Conservation (phyloP, 2,329 filamentous ascomycete species). For the Pyricularia pennisetigena region DNA sequence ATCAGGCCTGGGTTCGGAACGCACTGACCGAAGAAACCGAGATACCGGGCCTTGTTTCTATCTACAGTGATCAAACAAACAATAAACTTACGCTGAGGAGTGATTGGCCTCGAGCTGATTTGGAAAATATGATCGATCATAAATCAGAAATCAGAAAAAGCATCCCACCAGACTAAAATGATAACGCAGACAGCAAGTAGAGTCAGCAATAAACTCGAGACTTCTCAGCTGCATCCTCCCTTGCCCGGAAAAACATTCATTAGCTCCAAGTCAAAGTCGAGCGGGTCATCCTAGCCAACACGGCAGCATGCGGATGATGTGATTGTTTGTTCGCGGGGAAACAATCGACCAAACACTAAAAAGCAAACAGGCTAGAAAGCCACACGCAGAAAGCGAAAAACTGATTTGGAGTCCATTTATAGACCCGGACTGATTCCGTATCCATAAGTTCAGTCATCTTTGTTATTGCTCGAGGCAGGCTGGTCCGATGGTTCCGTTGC, state of each 20-base stretch:
- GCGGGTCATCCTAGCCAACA: neutral
- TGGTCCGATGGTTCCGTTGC: slow-evolving; percentile 25
- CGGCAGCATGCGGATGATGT: neutral
- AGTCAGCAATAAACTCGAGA: neutral
- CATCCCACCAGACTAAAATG: neutral
- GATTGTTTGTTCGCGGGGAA: neutral
- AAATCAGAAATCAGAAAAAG: neutral
- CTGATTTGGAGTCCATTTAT: neutral
- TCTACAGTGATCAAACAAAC: neutral
- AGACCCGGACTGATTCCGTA: neutral
- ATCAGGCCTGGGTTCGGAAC: neutral
- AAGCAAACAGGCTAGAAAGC: neutral
- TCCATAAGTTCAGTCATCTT: neutral
- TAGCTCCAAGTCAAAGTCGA: neutral
- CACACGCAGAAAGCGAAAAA: neutral
- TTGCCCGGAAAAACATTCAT: neutral
- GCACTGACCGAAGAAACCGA: neutral
- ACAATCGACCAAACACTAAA: neutral
- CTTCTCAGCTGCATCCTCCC: neutral
- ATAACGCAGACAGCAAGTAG: neutral
- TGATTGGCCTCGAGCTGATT: neutral
- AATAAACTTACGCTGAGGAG: neutral
- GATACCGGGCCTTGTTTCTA: neutral
- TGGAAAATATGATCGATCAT: neutral
- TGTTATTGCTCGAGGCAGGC: neutral